These are phyloP conservation scores for Jimgerdemannia flammicorona DNA, from an alignment of 192 early-diverging fungal species.

Conservation along the genomic window DNA sequence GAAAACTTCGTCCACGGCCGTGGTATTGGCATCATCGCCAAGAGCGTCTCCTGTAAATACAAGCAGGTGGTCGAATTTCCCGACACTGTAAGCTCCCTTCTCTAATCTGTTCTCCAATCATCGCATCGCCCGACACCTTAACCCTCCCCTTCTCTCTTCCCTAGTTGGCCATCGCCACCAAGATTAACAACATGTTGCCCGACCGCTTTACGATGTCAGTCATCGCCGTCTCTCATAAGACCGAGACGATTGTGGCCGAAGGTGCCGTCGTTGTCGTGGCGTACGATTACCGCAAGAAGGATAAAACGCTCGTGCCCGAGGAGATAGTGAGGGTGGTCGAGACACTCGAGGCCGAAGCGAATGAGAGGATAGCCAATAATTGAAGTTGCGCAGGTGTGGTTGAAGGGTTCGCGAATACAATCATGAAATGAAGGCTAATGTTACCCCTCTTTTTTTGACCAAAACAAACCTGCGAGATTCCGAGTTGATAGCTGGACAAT, in stretches of 20 bases:
- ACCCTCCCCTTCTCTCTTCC: neutral
- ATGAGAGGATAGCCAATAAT: neutral
- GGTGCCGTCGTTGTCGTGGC: neutral
- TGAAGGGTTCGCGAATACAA: no score
- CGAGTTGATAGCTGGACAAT: no score
- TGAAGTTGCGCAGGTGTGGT: neutral
- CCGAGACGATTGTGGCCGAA: slow-evolving; percentile 32
- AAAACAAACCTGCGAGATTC: no score
- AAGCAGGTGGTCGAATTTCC: slow-evolving; percentile 37
- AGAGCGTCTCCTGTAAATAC: slow-evolving; percentile 38
- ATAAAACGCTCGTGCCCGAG: neutral
- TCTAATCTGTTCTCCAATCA: neutral
- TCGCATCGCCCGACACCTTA: neutral
- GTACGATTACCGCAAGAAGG: neutral
- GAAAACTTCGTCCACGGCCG: slow-evolving; percentile 7
- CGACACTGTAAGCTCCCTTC: slow-evolving; percentile 29
- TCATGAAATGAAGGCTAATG: no score
- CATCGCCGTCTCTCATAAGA: slow-evolving; percentile 37
- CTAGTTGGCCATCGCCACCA: slow-evolving; percentile 25
- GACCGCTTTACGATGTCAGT: slow-evolving; percentile 34
- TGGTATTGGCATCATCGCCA: slow-evolving; percentile 40
- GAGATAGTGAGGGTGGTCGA: neutral
- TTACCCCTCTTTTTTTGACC: no score
- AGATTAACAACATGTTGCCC: slow-evolving; percentile 7
- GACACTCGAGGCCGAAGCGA: neutral